A percentile compares a stretch with the other conserved stretches of the same genome.
Conservation (phyloP, 306 rosid species). For the Glycine soja region DNA sequence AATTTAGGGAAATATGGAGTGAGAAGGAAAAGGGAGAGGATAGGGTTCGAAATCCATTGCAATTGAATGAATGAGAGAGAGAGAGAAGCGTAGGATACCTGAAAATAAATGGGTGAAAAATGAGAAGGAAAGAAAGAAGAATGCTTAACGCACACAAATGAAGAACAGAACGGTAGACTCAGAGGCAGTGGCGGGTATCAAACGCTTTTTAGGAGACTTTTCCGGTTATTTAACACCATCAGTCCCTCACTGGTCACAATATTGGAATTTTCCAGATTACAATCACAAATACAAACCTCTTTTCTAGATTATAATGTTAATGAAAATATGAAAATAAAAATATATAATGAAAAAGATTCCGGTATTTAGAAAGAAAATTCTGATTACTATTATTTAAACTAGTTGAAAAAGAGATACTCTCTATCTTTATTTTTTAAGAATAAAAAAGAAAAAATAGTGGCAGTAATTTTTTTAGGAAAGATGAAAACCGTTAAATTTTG, state of each 20-base stretch:
- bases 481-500: too few species aligned
- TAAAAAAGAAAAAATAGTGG: too few species aligned
- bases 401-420: too few species aligned
- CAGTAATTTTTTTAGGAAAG: too few species aligned
- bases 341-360: too few species aligned
- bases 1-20: constrained; percentile 20
- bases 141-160: not conserved
- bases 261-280: too few species aligned
- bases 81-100: constrained; percentile 6
- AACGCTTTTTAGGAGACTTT: not conserved
- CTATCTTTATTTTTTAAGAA: too few species aligned
- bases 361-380: too few species aligned
- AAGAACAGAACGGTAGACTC: not conserved
- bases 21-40: not conserved
- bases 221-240: not conserved
- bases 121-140: not conserved
- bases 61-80: not conserved
- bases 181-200: constrained; percentile 18
- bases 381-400: too few species aligned
- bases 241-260: not conserved
- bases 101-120: not conserved
- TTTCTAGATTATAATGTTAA: too few species aligned
- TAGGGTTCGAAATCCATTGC: not conserved
- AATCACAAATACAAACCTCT: too few species aligned
- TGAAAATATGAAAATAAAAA: too few species aligned